Evolutionary conservation across 805 yeast species (phyloP).

Genomic region (Wickerhamomyces bovis): DNA sequence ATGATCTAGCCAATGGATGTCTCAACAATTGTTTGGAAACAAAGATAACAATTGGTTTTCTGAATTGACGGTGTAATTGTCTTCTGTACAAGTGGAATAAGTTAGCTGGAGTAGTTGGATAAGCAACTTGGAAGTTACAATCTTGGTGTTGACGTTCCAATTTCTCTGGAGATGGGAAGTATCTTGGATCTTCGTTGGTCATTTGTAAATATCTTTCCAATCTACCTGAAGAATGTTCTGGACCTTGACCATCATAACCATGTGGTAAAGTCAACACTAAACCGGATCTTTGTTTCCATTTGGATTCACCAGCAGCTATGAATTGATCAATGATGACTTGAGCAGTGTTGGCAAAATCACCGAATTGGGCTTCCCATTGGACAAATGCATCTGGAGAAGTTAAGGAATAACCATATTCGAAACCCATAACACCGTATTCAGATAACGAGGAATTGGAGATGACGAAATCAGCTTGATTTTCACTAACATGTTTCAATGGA

Average conservation of each 20-base stretch:
- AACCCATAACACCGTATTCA: conserved; percentile 99
- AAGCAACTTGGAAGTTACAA: conserved; percentile 95
- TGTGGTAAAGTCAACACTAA: conserved; percentile 92
- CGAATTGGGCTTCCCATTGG: conserved; percentile 99
- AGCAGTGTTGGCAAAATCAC: conserved; percentile 99
- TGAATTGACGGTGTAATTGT: conserved; percentile 98
- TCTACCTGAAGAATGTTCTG: conserved; percentile 98
- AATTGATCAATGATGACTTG: conserved; percentile 97
- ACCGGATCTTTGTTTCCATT: conserved; percentile 99
- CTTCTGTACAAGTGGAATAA: conserved; percentile 95
- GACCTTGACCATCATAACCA: conserved; percentile 99
- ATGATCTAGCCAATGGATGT: conserved; percentile 95
- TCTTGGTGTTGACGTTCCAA: conserved; percentile 98
- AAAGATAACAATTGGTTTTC: conserved; percentile 81
- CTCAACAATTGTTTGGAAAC: conserved; percentile 93
- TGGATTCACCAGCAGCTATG: conserved; percentile 92
- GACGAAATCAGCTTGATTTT: conserved; percentile 78
- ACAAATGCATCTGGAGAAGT: conserved; percentile 96
- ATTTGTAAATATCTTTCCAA: conserved; percentile 93
- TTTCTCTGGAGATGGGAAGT: conserved; percentile 84
- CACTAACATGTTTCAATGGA: conserved; percentile 76
- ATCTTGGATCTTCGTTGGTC: conserved; percentile 93
- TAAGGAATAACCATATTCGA: conserved; percentile 97
- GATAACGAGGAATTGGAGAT: conserved; percentile 94
- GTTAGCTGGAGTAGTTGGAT: conserved; percentile 97